Conservation (phyloP, 2,329 filamentous ascomycete genomes). For the Colletotrichum cordylinicola region DNA sequence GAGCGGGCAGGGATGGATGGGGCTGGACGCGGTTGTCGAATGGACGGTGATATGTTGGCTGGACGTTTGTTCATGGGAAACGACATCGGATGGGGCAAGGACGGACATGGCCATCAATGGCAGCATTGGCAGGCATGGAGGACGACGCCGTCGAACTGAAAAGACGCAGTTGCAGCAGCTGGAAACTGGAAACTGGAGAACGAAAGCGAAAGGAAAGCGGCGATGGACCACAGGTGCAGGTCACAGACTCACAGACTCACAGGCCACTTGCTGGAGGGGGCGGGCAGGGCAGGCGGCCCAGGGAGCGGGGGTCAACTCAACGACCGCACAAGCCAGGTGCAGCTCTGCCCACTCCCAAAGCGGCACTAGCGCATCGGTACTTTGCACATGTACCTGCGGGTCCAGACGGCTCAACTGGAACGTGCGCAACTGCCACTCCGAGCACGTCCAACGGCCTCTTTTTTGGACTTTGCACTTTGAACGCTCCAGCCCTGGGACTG, state of each 20-base stretch:
- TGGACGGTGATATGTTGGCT: neutral
- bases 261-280: neutral
- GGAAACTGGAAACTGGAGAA: neutral
- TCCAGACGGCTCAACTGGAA: neutral
- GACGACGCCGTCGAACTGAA: neutral
- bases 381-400: neutral
- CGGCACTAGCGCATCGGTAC: neutral
- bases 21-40: neutral
- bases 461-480: neutral
- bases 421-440: neutral
- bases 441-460: neutral
- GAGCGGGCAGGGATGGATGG: slow-evolving; percentile 1
- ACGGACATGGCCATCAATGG: neutral
- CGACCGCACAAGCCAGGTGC: neutral
- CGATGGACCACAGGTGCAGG: neutral
- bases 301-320: neutral
- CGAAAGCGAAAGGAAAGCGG: neutral
- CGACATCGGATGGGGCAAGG: neutral
- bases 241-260: neutral
- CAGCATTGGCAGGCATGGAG: neutral
- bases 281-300: neutral
- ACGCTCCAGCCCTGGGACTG: neutral
- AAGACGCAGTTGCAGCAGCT: neutral
- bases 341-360: neutral
- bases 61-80: neutral